phyloP scores from a whole-genome alignment of 1,284 basidiomycete genomes.

The Pholiota adiposa region DNA sequence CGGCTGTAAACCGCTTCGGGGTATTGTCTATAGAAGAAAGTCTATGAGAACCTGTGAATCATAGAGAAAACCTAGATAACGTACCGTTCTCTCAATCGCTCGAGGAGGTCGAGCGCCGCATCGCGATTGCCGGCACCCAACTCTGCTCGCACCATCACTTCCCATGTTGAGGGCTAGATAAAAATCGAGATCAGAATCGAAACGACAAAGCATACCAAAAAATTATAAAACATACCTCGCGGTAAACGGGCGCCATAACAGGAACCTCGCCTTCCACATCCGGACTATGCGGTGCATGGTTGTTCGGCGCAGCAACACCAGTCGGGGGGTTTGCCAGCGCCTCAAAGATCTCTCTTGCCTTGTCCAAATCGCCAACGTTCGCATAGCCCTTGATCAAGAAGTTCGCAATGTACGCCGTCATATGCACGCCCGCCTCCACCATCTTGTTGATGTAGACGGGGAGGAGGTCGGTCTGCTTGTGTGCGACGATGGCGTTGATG shows the following conservation, averaged over 20 bases:
- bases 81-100: conserved; percentile 77
- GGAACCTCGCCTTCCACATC: conserved; percentile 30
- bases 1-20: conserved; percentile 73
- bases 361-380: conserved; percentile 68
- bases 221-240: conserved; percentile 71
- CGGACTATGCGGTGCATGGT: conserved; percentile 76
- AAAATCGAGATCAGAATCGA: conserved; percentile 6
- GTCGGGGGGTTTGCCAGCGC: conserved; percentile 83
- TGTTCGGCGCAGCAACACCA: conserved; percentile 89
- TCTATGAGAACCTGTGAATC: background rate
- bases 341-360: conserved; percentile 83
- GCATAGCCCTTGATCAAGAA: conserved; percentile 91
- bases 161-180: conserved; percentile 83
- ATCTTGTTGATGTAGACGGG: conserved; percentile 73
- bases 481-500: conserved; percentile 85
- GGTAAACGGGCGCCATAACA: conserved; percentile 72
- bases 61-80: conserved; percentile 24
- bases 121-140: conserved; percentile 78
- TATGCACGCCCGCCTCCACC: conserved; percentile 67
- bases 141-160: conserved; percentile 95
- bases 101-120: conserved; percentile 72
- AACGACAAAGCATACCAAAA: conserved; percentile 26
- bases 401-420: conserved; percentile 97
- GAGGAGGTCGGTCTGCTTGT: conserved; percentile 82
- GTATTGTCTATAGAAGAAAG: conserved; percentile 56